Percentiles rank a stretch among this genome's conserved stretches.
phyloP scores from a whole-genome alignment of 1,139 yeast species.

The Geotrichum europaeum region DNA sequence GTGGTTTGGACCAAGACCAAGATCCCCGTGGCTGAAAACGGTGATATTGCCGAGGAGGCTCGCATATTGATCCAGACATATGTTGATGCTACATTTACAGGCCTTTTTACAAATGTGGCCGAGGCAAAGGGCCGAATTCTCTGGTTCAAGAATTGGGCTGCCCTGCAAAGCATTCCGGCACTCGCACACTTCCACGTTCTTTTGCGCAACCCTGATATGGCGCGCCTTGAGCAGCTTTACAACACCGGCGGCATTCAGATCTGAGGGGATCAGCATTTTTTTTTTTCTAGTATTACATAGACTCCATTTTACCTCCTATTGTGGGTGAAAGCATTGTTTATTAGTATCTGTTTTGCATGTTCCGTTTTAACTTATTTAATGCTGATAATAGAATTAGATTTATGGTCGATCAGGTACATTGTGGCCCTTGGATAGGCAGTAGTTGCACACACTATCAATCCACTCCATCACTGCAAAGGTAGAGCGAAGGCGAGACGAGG shows the following conservation, averaged over 20 bases:
- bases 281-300: background rate
- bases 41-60: constrained; percentile 28
- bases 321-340: background rate
- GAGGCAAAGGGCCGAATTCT: constrained; percentile 22
- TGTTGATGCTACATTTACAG: constrained; percentile 29
- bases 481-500: background rate
- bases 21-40: constrained; percentile 30
- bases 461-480: background rate
- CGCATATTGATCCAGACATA: constrained; percentile 27
- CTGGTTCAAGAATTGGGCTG: constrained; percentile 40
- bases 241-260: constrained; percentile 18
- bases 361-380: background rate
- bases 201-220: constrained; percentile 26
- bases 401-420: background rate
- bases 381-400: background rate
- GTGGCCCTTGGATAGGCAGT: background rate
- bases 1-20: constrained; percentile 39
- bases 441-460: background rate
- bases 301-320: background rate
- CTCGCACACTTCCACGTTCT: constrained; percentile 40
- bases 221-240: constrained; percentile 19
- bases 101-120: constrained; percentile 23
- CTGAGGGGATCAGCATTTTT: background rate
- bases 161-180: constrained; percentile 37
- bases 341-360: background rate